Conservation (phyloP, 164 flowering plant species). For the Buxus sempervirens region DNA sequence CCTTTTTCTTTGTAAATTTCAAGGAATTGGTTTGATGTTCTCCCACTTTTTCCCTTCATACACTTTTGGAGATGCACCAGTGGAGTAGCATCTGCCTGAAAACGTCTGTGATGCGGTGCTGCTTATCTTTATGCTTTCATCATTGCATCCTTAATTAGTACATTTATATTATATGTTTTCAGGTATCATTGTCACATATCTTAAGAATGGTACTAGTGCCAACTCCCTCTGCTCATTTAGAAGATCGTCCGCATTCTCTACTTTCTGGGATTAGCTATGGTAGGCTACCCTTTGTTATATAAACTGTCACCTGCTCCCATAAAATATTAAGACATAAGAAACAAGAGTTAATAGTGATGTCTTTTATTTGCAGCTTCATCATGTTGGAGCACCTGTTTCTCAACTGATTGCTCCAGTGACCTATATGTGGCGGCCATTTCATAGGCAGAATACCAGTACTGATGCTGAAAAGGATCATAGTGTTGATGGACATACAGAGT, state of each 20-base stretch:
- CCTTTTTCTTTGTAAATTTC: constrained; percentile 14
- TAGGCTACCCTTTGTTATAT: constrained; percentile 31
- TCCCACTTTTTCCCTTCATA: too few species aligned
- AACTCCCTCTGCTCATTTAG: constrained; percentile 29
- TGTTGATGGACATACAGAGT: constrained; percentile 10
- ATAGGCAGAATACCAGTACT: constrained; percentile 7
- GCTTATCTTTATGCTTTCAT: neutral
- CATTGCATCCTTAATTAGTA: neutral
- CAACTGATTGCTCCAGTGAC: constrained; percentile 73
- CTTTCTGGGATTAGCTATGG: constrained; percentile 62
- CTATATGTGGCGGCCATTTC: constrained; percentile 76
- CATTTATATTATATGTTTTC: constrained; percentile 16
- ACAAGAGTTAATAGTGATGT: neutral
- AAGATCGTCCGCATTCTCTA: constrained; percentile 26
- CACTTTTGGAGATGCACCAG: too few species aligned
- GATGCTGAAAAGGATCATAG: constrained; percentile 12
- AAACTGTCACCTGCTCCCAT: neutral
- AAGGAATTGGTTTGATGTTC: neutral
- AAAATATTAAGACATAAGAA: constrained; percentile 2
- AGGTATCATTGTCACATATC: constrained; percentile 58
- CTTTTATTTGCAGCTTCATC: constrained; percentile 59
- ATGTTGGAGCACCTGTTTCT: constrained; percentile 45
- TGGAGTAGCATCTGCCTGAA: too few species aligned
- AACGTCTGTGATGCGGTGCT: too few species aligned
- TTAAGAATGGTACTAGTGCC: constrained; percentile 59